Percentiles rank a stretch among this genome's conserved stretches.
Conservation (phyloP, 768 basidiomycete genomes). For the Albatrellus ellisii region DNA sequence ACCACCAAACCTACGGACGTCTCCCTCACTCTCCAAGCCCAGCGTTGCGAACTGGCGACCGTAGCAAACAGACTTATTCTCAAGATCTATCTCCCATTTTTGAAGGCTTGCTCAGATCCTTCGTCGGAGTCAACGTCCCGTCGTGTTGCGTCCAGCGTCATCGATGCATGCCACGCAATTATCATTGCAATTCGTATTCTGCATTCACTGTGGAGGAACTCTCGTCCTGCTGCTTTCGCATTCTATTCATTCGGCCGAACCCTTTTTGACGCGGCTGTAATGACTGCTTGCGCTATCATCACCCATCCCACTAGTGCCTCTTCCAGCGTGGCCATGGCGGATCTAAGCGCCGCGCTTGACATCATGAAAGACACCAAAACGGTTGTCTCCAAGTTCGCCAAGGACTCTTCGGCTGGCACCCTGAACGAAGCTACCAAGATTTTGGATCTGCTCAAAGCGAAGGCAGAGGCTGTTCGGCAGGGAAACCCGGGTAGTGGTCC, state of each 20-base stretch:
- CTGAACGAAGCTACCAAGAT: constrained; percentile 18
- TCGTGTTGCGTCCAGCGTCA: constrained; percentile 42
- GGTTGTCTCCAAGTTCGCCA: constrained; percentile 13
- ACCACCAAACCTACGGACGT: constrained; percentile 9
- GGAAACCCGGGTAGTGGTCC: constrained; percentile 7
- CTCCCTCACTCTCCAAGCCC: constrained; percentile 29
- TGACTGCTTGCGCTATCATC: constrained; percentile 50
- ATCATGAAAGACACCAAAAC: constrained; percentile 23
- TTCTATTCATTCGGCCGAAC: constrained; percentile 48
- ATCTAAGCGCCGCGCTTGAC: constrained; percentile 30
- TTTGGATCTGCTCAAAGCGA: constrained; percentile 13
- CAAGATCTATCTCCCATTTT: constrained; percentile 56
- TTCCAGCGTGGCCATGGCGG: constrained; percentile 33
- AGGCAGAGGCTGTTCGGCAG: constrained; percentile 24
- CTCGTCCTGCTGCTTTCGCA: constrained; percentile 34
- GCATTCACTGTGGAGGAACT: constrained; percentile 27
- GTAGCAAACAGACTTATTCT: constrained; percentile 48
- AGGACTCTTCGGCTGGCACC: constrained; percentile 20
- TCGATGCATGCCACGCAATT: constrained; percentile 55
- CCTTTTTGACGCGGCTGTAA: constrained; percentile 53
- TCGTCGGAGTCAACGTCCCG: constrained; percentile 24
- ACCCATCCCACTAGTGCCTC: constrained; percentile 35
- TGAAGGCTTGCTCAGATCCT: constrained; percentile 21
- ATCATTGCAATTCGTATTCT: constrained; percentile 37
- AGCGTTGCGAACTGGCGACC: constrained; percentile 48